Conservation (phyloP, 768 basidiomycete genomes). For the Mycena olivaceomarginata region DNA sequence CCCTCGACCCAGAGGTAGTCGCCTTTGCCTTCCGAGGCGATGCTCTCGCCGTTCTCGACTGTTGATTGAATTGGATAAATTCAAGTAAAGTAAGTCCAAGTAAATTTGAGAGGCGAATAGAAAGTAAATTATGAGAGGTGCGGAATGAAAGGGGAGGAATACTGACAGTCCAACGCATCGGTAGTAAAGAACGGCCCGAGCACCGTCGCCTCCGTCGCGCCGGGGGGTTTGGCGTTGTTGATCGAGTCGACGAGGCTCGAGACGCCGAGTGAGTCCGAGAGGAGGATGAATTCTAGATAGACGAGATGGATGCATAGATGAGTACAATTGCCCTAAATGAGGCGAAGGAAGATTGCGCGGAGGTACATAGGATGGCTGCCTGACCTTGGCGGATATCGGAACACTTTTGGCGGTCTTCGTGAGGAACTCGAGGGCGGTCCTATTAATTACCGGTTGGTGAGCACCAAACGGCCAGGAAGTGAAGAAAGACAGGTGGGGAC, state of each 20-base stretch:
- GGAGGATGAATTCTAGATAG: conserved; percentile 84
- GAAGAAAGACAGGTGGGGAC: not conserved
- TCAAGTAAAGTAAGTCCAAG: too few species aligned
- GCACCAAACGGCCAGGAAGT: not conserved
- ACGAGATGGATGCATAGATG: conserved; percentile 28
- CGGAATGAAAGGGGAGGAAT: not conserved
- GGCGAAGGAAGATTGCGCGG: not conserved
- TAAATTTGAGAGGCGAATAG: too few species aligned
- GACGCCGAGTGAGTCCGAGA: conserved; percentile 89
- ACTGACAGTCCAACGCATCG: conserved; percentile 82
- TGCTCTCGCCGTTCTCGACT: conserved; percentile 84
- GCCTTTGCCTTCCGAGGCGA: conserved; percentile 92
- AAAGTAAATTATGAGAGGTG: not conserved
- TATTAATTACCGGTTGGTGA: conserved; percentile 41
- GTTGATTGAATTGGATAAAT: conserved; percentile 64
- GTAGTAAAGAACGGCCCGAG: conserved; percentile 91
- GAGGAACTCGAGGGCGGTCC: conserved; percentile 83
- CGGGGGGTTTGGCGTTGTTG: conserved; percentile 79
- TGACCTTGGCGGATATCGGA: conserved; percentile 77
- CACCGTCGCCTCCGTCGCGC: conserved; percentile 84
- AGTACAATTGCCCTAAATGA: conserved; percentile 39
- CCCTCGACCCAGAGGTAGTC: conserved; percentile 91
- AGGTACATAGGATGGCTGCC: conserved; percentile 6
- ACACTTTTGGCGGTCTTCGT: conserved; percentile 83
- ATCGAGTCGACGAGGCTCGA: conserved; percentile 86